phyloP scores from a whole-genome alignment of 2,329 filamentous ascomycete species.

The Microsporum canis region DNA sequence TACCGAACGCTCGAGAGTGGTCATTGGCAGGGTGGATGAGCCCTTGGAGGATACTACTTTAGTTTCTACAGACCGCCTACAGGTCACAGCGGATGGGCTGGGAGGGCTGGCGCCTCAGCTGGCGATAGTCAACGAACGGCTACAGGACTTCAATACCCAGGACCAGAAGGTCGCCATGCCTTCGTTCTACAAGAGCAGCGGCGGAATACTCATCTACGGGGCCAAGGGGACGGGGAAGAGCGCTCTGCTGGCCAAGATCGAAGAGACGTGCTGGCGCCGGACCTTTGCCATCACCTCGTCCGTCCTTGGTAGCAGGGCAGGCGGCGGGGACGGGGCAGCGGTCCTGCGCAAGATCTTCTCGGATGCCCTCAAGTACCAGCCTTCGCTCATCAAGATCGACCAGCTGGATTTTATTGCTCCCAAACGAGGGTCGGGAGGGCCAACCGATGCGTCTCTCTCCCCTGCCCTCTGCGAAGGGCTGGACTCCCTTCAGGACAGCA shows the following conservation, averaged over 20 bases:
- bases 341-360: slow-evolving; percentile 58
- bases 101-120: slow-evolving; percentile 58
- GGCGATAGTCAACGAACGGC: slow-evolving; percentile 53
- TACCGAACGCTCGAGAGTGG: slow-evolving; percentile 23
- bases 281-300: slow-evolving; percentile 43
- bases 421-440: slow-evolving; percentile 41
- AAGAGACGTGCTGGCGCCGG: slow-evolving; percentile 57
- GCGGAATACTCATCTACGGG: slow-evolving; percentile 65
- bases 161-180: slow-evolving; percentile 27
- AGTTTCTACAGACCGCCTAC: slow-evolving; percentile 11
- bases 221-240: slow-evolving; percentile 78
- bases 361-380: slow-evolving; percentile 55
- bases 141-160: slow-evolving; percentile 44
- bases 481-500: slow-evolving; percentile 33
- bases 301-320: slow-evolving; percentile 25
- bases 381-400: slow-evolving; percentile 70
- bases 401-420: slow-evolving; percentile 59
- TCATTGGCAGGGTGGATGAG: slow-evolving; percentile 21
- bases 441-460: slow-evolving; percentile 21
- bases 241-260: slow-evolving; percentile 57
- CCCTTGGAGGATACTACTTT: slow-evolving; percentile 6
- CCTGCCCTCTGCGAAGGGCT: slow-evolving; percentile 33
- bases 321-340: slow-evolving; percentile 36
- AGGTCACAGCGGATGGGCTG: slow-evolving; percentile 41
- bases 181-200: slow-evolving; percentile 34